Percentiles rank a stretch among this genome's conserved stretches.
These are phyloP conservation scores for Nannizziopsis arthrosporioides DNA, from an alignment of 2,329 filamentous ascomycete species.

Conservation along the genomic window DNA sequence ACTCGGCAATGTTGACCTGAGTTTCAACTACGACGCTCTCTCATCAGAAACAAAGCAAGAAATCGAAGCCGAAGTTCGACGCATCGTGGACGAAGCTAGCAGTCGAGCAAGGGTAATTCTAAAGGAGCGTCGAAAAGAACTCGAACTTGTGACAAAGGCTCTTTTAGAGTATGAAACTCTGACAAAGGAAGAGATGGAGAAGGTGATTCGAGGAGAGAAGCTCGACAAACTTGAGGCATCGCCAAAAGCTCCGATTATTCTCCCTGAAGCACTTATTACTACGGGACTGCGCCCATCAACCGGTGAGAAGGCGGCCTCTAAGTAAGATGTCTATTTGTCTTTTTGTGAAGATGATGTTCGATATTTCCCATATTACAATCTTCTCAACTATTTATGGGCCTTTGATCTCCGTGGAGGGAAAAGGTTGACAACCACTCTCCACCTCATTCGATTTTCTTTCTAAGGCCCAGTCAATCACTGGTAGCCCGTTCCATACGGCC, in stretches of 20 bases:
- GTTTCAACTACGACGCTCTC: slow-evolving; percentile 65
- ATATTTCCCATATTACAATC: slow-evolving; percentile 2
- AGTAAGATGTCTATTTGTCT: slow-evolving; percentile 2
- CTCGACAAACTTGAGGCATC: slow-evolving; percentile 52
- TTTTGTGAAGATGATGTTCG: not conserved
- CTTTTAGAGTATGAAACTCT: slow-evolving; percentile 91
- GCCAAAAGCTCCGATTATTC: slow-evolving; percentile 48
- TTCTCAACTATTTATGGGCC: not conserved
- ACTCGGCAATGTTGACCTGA: slow-evolving; percentile 82
- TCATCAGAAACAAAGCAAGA: slow-evolving; percentile 75
- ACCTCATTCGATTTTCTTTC: too few species aligned
- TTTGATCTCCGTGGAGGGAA: too few species aligned
- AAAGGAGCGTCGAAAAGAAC: slow-evolving; percentile 62
- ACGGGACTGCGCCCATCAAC: slow-evolving; percentile 10
- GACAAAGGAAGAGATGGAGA: slow-evolving; percentile 76
- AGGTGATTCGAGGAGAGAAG: slow-evolving; percentile 76
- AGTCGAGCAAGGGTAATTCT: slow-evolving; percentile 61
- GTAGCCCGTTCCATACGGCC: too few species aligned
- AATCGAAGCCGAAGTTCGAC: slow-evolving; percentile 81
- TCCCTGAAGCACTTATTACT: slow-evolving; percentile 45
- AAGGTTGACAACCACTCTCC: too few species aligned
- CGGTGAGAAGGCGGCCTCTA: slow-evolving; percentile 21
- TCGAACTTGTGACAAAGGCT: slow-evolving; percentile 78
- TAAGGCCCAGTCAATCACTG: too few species aligned
- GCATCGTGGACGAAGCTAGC: slow-evolving; percentile 70